Evolutionary conservation across 2,329 filamentous ascomycete species (phyloP), one percentile per base, ranked within the genome.

Genomic region (Neocatenulostroma microsporum): DNA sequence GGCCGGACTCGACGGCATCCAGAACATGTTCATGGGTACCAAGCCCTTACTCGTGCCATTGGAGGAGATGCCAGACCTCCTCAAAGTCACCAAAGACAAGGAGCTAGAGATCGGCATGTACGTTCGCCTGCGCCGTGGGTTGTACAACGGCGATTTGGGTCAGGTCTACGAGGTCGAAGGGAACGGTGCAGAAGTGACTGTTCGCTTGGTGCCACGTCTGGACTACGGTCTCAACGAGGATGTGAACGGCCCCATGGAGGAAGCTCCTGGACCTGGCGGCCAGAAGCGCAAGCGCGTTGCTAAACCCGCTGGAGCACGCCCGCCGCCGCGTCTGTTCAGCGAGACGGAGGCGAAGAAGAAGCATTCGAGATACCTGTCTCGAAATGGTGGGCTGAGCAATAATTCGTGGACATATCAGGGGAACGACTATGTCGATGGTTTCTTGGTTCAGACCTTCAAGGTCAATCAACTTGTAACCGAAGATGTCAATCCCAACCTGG

Each of bases 41-140:
- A 91, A 87, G 62, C 81, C 91, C 66, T 76, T 88, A 29, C 69
- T 96, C 34, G 86, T 98, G 27, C 85, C 91, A 32, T 87, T 96
- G 54, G 94, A 94, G 61, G 91, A 98, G 62, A 94, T 95, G 80
- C 89, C 91, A 2, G 91, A 96, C 62, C 74, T 98, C n/a, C 72
- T 98, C 13, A 79, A 87, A 34, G 85, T 94, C 19, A 80, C 78
- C 42, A 94, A 94, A 66, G 89, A 83, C 3, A 84, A 87, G 31
- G 79, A 80, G 18, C 69, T 98, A 21, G 79, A 91, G 50, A 83
- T 82, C 8, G 89, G 89, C 46, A 86, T 86, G 24, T 98, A 91
- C 74, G 89, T 96, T 34, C 85, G 91, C 46, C 78, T 96, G 46
- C 42, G 21, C 58, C 77, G 84, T 36, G 73, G 80, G 29, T 83